Base-by-base conservation (phyloP, 176 grass and related monocot species). In the Musa acuminata region DNA sequence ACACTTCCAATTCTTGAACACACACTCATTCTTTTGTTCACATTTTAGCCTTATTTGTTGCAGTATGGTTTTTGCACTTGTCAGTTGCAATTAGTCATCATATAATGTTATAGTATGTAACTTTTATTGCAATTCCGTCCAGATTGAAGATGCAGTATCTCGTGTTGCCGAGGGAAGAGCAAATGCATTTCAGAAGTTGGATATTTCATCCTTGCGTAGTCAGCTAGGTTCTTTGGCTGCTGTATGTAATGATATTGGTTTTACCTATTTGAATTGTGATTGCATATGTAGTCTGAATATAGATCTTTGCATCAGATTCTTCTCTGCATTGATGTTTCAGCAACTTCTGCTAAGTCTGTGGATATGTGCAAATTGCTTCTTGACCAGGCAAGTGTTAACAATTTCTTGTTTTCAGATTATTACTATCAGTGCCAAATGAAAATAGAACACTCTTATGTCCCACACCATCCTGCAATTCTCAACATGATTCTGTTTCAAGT, bases 291-390 rank as follows among this genome's bases (percentile, higher is more conserved):
- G 55, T 49, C 72, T 82, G 77, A 82, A 76, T 59, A 76, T 52
- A 83, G 9, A 73, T 55, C 65, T 79, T 53, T 83, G 52, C 69
- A 80, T 79, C 87, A 93, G 91, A 87, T 90, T 86, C 86, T 97
- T 60, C 90, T 97, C 78, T 97, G 82, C 64, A 86, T 93, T 83
- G 90, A 93, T 90, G 90, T 87, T 62, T 90, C 87, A 73, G 85
- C 87, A 83, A 89, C 90, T 77, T 86, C 89, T 86, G 87, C 85
- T 49, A 85, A 79, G 59, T 90, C 93, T 81, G 72, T 71, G 70
- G 83, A 90, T 88, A 92, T 81, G 80, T 97, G 93, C 70, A 87
- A 76, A 83, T 87, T 87, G 55, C 93, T 97, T 80, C 90, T 97
- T 83, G 77, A 88, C 53, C 85, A 84, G 87, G 91, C 79, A 81